These are phyloP conservation scores for Fraxinus paxiana DNA, from an alignment of 305 asterid species.

Conservation along the genomic window DNA sequence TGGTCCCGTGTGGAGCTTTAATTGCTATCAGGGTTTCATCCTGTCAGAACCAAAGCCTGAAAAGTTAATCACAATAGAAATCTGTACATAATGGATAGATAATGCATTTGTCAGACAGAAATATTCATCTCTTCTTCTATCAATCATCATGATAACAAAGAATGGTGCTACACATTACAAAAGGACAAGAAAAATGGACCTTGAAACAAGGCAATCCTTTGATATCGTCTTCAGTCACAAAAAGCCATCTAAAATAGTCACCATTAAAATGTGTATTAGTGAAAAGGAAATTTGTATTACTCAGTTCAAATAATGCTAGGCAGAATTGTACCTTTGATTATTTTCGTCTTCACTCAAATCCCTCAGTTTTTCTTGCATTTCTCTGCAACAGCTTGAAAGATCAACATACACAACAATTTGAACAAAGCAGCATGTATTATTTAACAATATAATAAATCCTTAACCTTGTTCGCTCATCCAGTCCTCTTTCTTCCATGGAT, in stretches of 20 bases:
- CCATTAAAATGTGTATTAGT: slow-evolving; percentile 22
- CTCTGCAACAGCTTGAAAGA: slow-evolving; percentile 50
- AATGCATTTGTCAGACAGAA: not conserved
- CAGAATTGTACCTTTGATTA: slow-evolving; percentile 54
- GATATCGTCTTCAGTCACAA: slow-evolving; percentile 91
- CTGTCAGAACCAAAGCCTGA: slow-evolving; percentile 38
- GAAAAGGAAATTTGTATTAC: slow-evolving; percentile 13
- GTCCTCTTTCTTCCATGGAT: slow-evolving; percentile 65
- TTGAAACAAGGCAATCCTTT: slow-evolving; percentile 75
- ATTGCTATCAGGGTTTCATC: slow-evolving; percentile 90
- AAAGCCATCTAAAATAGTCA: slow-evolving; percentile 69
- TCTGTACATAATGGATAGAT: not conserved
- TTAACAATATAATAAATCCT: slow-evolving; percentile 17
- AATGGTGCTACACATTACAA: not conserved
- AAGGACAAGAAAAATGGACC: slow-evolving; percentile 42
- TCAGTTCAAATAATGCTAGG: slow-evolving; percentile 10
- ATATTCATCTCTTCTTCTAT: not conserved
- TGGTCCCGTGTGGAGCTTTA: slow-evolving; percentile 97
- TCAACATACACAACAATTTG: slow-evolving; percentile 24
- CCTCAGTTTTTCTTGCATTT: slow-evolving; percentile 77
- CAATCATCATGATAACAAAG: not conserved
- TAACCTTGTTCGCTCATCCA: slow-evolving; percentile 79
- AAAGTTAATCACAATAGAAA: not conserved
- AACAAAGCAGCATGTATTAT: slow-evolving; percentile 20
- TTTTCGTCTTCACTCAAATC: slow-evolving; percentile 72